Percentiles rank a stretch among this genome's conserved stretches.
Evolutionary conservation across 1,139 yeast genomes (phyloP).

Genomic region (Geotrichum reessii): DNA sequence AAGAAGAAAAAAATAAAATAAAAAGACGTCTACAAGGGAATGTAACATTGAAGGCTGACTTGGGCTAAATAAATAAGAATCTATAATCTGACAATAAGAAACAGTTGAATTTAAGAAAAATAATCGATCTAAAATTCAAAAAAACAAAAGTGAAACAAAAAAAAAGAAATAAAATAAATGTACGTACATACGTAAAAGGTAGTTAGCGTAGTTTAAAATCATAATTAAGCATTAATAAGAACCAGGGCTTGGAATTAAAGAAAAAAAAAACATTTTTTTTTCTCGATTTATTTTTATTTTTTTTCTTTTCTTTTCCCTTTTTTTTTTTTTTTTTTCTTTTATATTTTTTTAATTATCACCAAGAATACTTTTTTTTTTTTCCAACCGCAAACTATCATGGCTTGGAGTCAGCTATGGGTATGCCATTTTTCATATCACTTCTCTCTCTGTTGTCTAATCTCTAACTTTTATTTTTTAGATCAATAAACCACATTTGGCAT

Average conservation of each 20-base stretch:
- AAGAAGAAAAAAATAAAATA: too few relatives aligned
- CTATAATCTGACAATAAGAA: too few relatives aligned
- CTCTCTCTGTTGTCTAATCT: not conserved
- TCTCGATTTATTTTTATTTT: not conserved
- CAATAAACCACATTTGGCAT: conserved; percentile 74
- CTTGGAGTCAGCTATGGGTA: conserved; percentile 34
- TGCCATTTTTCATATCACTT: conserved; percentile 5
- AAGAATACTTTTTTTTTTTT: too few relatives aligned
- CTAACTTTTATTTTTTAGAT: conserved; percentile 31
- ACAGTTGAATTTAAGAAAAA: too few relatives aligned
- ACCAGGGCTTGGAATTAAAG: not conserved
- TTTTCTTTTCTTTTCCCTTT: not conserved
- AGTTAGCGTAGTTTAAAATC: not conserved
- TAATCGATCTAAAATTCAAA: too few relatives aligned
- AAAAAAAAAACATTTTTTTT: not conserved
- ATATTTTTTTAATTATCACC: not conserved
- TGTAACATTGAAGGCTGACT: too few relatives aligned
- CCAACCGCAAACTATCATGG: conserved; percentile 23
- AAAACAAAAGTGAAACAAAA: too few relatives aligned
- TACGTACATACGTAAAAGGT: too few relatives aligned
- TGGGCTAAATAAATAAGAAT: too few relatives aligned
- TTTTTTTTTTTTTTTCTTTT: not conserved
- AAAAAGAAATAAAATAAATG: too few relatives aligned
- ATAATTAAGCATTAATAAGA: not conserved
- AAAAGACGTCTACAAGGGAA: too few relatives aligned